phyloP scores from a whole-genome alignment of 2,329 filamentous ascomycete genomes.

The Ciborinia camelliae region DNA sequence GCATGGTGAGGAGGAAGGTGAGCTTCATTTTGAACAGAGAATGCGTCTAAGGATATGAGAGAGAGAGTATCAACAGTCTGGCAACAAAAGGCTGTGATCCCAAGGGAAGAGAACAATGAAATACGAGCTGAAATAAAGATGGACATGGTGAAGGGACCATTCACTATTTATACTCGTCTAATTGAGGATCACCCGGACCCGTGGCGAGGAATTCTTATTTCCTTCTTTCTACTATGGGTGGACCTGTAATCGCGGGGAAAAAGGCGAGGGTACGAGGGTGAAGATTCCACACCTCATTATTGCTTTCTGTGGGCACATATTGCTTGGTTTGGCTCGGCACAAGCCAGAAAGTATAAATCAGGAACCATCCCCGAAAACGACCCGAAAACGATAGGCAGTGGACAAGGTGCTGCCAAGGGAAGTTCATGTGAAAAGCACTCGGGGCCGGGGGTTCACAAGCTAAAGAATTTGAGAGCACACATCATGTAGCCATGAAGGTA shows the following conservation, averaged over 20 bases:
- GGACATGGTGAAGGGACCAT: not conserved
- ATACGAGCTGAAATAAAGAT: conserved; percentile 12
- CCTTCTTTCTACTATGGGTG: not conserved
- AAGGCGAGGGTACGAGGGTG: not conserved
- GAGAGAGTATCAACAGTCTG: not conserved
- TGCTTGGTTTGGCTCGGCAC: not conserved
- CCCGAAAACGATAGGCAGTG: conserved; percentile 5
- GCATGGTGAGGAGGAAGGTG: conserved; percentile 2
- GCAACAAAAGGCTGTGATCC: not conserved
- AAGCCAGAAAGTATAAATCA: not conserved
- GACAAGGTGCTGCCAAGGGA: not conserved
- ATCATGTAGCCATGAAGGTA: not conserved
- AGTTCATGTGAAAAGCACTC: not conserved
- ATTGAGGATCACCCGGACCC: not conserved
- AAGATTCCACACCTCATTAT: not conserved
- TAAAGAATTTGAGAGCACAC: not conserved
- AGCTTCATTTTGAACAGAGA: conserved; percentile 10
- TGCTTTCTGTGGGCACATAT: not conserved
- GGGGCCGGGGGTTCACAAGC: not conserved
- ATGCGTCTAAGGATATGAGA: not conserved
- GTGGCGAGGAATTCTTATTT: not conserved
- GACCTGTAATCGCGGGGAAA: not conserved
- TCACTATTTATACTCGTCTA: conserved; percentile 1
- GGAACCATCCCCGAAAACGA: conserved; percentile 8
- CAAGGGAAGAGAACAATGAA: not conserved